These are phyloP conservation scores for Tolypocladium nubicola DNA, from an alignment of 2,329 filamentous ascomycete genomes.

Conservation along the genomic window DNA sequence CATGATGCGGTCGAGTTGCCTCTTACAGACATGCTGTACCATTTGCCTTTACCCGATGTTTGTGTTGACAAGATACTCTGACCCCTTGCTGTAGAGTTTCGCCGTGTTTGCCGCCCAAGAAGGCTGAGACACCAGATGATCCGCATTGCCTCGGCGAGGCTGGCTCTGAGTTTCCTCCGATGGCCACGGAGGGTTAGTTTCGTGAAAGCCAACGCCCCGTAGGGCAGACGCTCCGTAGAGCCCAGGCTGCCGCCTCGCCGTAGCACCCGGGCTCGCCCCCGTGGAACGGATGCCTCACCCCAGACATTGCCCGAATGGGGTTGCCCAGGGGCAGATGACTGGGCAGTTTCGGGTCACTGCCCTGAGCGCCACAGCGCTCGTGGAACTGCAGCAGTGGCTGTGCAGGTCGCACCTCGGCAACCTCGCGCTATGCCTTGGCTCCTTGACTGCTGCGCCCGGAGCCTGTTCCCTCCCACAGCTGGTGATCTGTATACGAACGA, in stretches of 20 bases:
- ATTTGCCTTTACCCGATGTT: neutral
- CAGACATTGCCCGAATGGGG: neutral
- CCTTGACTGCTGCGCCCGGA: neutral
- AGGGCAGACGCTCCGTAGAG: neutral
- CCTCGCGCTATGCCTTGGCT: neutral
- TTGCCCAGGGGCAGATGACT: neutral
- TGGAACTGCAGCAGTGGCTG: neutral
- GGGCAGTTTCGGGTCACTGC: neutral
- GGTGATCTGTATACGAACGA: neutral
- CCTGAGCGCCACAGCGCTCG: neutral
- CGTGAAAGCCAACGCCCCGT: too few relatives aligned
- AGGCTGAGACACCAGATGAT: neutral
- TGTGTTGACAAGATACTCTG: neutral
- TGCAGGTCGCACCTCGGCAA: neutral
- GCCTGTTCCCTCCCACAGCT: neutral
- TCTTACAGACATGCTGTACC: neutral
- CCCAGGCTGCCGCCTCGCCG: neutral
- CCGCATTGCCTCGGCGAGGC: neutral
- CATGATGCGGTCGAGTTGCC: neutral
- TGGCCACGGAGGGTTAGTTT: too few relatives aligned
- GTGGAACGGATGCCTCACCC: neutral
- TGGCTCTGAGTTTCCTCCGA: too few relatives aligned
- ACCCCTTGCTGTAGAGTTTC: neutral
- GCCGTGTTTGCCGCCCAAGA: neutral
- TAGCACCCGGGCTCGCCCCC: too few relatives aligned